These are phyloP conservation scores for Cutaneotrichosporon dermatis DNA, from an alignment of 1,284 basidiomycete species.

Conservation along the genomic window DNA sequence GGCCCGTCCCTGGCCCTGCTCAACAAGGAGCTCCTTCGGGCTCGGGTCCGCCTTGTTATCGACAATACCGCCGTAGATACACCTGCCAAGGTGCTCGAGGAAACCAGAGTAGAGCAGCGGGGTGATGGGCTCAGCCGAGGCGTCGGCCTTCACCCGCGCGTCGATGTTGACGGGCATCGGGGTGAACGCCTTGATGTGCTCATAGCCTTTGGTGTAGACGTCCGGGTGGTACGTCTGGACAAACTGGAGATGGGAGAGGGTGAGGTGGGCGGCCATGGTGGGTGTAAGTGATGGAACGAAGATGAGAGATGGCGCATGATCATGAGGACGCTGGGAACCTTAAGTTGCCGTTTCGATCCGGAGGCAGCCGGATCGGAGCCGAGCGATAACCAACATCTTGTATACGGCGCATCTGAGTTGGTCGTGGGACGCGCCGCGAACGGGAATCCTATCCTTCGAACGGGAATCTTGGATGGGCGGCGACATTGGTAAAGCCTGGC, in stretches of 20 bases:
- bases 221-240: constrained; percentile 1
- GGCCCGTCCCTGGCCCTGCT: constrained; percentile 35
- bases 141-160: not conserved
- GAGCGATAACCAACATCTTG: no score
- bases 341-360: not conserved
- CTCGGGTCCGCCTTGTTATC: constrained; percentile 50
- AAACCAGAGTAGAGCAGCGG: constrained; percentile 56
- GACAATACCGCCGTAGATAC: constrained; percentile 60
- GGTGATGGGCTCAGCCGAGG: constrained; percentile 11
- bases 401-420: no score
- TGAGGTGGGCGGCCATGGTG: constrained; percentile 8
- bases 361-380: no score
- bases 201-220: constrained; percentile 1
- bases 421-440: no score
- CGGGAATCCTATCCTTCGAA: no score
- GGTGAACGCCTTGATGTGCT: constrained; percentile 4
- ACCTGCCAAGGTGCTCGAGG: constrained; percentile 58
- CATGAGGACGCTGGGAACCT: not conserved
- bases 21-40: constrained; percentile 33
- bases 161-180: constrained; percentile 2
- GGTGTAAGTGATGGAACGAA: not conserved
- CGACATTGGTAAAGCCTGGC: no score
- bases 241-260: constrained; percentile 6
- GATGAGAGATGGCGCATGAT: no score
- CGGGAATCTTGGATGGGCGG: no score